A percentile compares a stretch with the other conserved stretches of the same genome.
phyloP scores from a whole-genome alignment of 2,329 filamentous ascomycete species.

The Scleromitrula shiraiana region DNA sequence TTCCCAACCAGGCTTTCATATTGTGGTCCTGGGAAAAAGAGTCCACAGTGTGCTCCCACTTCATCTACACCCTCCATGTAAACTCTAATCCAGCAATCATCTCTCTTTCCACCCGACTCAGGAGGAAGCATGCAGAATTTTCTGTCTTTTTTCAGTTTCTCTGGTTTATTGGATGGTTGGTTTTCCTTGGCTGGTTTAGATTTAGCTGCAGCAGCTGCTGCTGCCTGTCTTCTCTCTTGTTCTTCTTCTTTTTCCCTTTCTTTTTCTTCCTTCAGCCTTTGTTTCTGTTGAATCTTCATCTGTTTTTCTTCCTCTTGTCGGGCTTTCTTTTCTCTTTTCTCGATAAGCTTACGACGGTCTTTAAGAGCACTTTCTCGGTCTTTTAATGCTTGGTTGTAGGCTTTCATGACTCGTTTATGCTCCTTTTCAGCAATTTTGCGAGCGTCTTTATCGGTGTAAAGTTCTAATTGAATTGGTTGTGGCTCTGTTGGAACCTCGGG shows the following conservation, averaged over 20 bases:
- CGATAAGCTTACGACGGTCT: slow-evolving; percentile 52
- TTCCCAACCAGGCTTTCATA: slow-evolving; percentile 74
- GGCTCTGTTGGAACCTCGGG: slow-evolving; percentile 47
- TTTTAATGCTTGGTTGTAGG: slow-evolving; percentile 59
- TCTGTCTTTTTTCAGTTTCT: slow-evolving; percentile 30
- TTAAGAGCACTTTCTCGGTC: slow-evolving; percentile 56
- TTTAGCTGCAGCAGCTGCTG: no score
- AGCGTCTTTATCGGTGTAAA: slow-evolving; percentile 54
- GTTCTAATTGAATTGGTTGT: slow-evolving; percentile 45
- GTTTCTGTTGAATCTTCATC: slow-evolving; percentile 27
- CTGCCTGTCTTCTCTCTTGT: no score
- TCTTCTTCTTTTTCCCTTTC: slow-evolving; percentile 26
- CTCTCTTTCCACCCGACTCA: slow-evolving; percentile 45
- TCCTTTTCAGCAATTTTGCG: slow-evolving; percentile 65
- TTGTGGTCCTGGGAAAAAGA: slow-evolving; percentile 67
- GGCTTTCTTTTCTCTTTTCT: slow-evolving; percentile 41
- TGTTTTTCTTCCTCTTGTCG: slow-evolving; percentile 34
- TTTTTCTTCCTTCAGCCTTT: slow-evolving; percentile 28
- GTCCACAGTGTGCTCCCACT: slow-evolving; percentile 73
- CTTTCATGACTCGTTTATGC: slow-evolving; percentile 51
- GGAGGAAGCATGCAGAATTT: slow-evolving; percentile 74
- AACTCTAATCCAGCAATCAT: slow-evolving; percentile 69
- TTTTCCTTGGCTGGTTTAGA: no score
- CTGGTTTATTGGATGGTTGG: no score
- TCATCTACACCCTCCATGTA: slow-evolving; percentile 81